A percentile compares a stretch with the other conserved stretches of the same genome.
phyloP scores from a whole-genome alignment of 1,284 basidiomycete species.

The Vanrija pseudolonga region DNA sequence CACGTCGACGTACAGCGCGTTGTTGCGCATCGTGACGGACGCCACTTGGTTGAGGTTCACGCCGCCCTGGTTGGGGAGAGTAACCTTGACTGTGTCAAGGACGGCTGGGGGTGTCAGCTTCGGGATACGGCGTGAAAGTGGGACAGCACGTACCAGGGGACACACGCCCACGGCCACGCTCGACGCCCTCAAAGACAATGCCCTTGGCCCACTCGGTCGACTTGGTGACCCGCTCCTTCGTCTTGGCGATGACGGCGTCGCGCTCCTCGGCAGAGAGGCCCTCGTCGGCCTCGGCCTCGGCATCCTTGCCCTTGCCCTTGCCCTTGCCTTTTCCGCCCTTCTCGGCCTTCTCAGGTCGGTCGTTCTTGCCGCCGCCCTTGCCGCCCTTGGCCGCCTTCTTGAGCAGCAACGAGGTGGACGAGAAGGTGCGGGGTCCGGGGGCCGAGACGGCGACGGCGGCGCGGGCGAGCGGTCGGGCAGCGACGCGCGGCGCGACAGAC shows the following conservation, averaged over 20 bases:
- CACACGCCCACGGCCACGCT: slow-evolving; percentile 43
- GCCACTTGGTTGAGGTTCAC: slow-evolving; percentile 41
- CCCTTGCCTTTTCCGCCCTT: slow-evolving; percentile 12
- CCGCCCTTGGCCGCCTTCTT: slow-evolving; percentile 28
- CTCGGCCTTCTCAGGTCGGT: slow-evolving; percentile 3
- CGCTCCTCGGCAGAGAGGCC: slow-evolving; percentile 8
- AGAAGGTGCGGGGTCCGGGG: slow-evolving; percentile 20
- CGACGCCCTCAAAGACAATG: slow-evolving; percentile 43
- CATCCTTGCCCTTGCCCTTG: slow-evolving; percentile 18
- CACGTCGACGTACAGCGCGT: slow-evolving; percentile 41
- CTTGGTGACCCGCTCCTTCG: slow-evolving; percentile 27
- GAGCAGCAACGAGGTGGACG: slow-evolving; percentile 15
- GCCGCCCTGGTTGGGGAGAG: slow-evolving; percentile 27
- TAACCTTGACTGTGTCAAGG: slow-evolving; percentile 43
- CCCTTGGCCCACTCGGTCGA: slow-evolving; percentile 41
- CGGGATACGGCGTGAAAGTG: too few relatives aligned
- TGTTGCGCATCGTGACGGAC: slow-evolving; percentile 38
- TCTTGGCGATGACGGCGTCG: slow-evolving; percentile 1
- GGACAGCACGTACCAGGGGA: slow-evolving; percentile 36
- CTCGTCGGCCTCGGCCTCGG: slow-evolving; percentile 17
- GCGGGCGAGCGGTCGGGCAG: background rate
- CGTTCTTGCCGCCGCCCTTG: slow-evolving; percentile 13
- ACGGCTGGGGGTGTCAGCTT: slow-evolving; percentile 27
- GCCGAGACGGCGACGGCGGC: background rate
- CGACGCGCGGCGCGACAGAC: background rate